Percentiles rank a stretch among this genome's conserved stretches.
Evolutionary conservation across 2,329 filamentous ascomycete species (phyloP).

Genomic region (Hypoxylon sp.): DNA sequence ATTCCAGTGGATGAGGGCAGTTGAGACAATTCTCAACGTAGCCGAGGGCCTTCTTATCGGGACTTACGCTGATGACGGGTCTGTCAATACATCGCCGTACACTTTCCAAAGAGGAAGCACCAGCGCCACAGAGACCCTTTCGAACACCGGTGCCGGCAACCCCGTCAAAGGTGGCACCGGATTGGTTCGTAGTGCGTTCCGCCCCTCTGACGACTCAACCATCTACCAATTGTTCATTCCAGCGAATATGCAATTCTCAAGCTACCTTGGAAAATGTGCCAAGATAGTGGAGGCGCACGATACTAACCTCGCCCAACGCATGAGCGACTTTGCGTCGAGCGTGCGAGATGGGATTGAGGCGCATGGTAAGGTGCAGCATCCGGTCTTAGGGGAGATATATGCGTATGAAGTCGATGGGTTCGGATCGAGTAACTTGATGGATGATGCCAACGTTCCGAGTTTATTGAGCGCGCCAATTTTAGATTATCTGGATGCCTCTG

Average conservation of each 20-base stretch:
- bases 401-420: constrained; percentile 78
- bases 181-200: constrained; percentile 81
- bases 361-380: constrained; percentile 75
- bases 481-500: constrained; percentile 61
- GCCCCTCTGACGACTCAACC: constrained; percentile 83
- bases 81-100: constrained; percentile 71
- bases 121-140: constrained; percentile 79
- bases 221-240: constrained; percentile 85
- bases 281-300: constrained; percentile 53
- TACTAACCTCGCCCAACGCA: constrained; percentile 58
- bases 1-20: constrained; percentile 75
- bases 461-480: constrained; percentile 70
- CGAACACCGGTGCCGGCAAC: constrained; percentile 77
- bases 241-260: constrained; percentile 79
- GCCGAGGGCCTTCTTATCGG: constrained; percentile 67
- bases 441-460: constrained; percentile 73
- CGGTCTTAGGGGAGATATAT: constrained; percentile 74
- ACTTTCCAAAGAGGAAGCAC: constrained; percentile 78
- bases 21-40: constrained; percentile 71
- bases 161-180: constrained; percentile 78
- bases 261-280: constrained; percentile 64
- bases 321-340: constrained; percentile 68
- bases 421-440: constrained; percentile 71
- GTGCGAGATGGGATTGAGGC: constrained; percentile 76
- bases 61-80: constrained; percentile 74